Evolutionary conservation across 2,329 filamentous ascomycete genomes (phyloP).

Genomic region (Fonsecaea nubica): DNA sequence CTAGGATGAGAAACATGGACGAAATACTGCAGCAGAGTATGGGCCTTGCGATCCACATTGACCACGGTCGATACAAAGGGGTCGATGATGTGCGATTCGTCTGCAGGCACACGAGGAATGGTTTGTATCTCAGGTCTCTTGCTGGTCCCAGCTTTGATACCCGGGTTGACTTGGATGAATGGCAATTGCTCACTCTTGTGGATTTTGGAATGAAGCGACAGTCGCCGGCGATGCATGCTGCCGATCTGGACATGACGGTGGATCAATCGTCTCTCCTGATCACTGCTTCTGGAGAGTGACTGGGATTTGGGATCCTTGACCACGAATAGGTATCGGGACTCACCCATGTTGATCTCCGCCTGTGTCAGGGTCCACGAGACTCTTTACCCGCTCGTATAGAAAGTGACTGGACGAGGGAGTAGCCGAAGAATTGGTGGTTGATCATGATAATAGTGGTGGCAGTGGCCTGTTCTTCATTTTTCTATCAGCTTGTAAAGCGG

Average conservation of each 20-base stretch:
- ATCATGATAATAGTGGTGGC: not conserved
- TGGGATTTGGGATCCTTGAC: slow-evolving; percentile 17
- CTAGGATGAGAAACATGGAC: slow-evolving; percentile 14
- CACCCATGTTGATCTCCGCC: slow-evolving; percentile 23
- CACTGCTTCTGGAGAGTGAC: slow-evolving; percentile 12
- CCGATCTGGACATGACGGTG: slow-evolving; percentile 16
- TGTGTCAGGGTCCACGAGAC: too few relatives aligned
- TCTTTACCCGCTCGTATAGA: too few relatives aligned
- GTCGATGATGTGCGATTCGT: slow-evolving; percentile 9
- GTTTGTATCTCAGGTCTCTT: not conserved
- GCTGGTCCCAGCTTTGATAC: not conserved
- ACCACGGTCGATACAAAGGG: slow-evolving; percentile 12
- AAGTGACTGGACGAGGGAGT: not conserved
- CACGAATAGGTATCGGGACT: slow-evolving; percentile 20
- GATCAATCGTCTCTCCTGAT: slow-evolving; percentile 13
- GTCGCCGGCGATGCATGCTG: slow-evolving; percentile 13
- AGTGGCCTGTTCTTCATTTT: not conserved
- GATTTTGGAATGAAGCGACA: not conserved
- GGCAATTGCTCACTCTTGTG: not conserved
- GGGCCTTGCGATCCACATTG: slow-evolving; percentile 11
- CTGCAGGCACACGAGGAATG: slow-evolving; percentile 8
- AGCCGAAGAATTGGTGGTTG: not conserved
- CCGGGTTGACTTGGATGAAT: slow-evolving; percentile 19
- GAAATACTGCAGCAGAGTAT: slow-evolving; percentile 15
- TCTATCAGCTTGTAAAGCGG: not conserved